These are phyloP conservation scores for Stemphylium vesicarium DNA, from an alignment of 2,329 filamentous ascomycete species.

Conservation along the genomic window DNA sequence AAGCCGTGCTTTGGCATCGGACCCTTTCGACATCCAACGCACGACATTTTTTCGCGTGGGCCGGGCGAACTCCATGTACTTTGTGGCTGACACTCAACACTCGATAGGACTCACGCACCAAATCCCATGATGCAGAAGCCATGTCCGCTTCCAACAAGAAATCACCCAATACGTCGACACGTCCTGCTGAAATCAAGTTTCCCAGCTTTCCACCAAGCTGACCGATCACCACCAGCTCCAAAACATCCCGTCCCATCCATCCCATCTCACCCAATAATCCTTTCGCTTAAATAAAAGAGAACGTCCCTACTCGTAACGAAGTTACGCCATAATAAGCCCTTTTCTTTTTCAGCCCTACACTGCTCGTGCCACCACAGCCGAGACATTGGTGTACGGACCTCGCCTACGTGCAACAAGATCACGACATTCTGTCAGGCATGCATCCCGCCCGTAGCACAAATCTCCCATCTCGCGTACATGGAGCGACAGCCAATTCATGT, in stretches of 20 bases:
- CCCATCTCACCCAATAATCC: background rate
- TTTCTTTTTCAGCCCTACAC: conserved; percentile 12
- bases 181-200: too few species aligned
- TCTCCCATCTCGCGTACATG: conserved; percentile 2
- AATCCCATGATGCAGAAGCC: too few species aligned
- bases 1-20: too few species aligned
- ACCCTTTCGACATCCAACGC: too few species aligned
- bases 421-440: background rate
- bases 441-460: conserved; percentile 2
- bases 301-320: background rate
- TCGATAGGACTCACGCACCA: too few species aligned
- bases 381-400: conserved; percentile 4
- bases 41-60: too few species aligned
- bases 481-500: background rate
- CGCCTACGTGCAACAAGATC: conserved; percentile 13
- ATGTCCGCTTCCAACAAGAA: too few species aligned
- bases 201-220: too few species aligned
- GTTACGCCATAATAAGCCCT: conserved; percentile 5
- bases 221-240: too few species aligned
- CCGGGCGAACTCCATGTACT: too few species aligned
- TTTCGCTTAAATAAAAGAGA: background rate
- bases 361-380: background rate
- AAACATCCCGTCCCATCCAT: conserved; percentile 1
- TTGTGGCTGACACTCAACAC: too few species aligned
- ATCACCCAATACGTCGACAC: too few species aligned